Conservation (phyloP, 1,284 basidiomycete genomes). For the Inonotus hispidus region DNA sequence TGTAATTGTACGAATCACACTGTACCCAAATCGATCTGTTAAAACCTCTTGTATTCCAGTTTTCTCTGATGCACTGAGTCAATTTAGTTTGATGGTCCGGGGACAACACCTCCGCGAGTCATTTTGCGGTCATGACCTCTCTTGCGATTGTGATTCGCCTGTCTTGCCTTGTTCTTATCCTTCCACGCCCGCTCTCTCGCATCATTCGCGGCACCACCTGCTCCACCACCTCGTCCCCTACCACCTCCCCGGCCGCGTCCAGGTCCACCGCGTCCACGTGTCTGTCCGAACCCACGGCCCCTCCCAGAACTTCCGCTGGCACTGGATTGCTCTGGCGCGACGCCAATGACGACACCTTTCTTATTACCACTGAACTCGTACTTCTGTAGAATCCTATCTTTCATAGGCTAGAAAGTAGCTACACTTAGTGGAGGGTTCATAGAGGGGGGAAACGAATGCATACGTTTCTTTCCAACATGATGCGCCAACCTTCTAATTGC, state of each 20-base stretch:
- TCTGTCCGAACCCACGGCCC: constrained; percentile 15
- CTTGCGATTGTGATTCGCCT: constrained; percentile 59
- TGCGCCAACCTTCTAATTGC: constrained; percentile 84
- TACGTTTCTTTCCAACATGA: constrained; percentile 83
- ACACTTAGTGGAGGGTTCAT: constrained; percentile 2
- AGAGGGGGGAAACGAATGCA: constrained; percentile 26
- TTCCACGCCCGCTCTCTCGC: constrained; percentile 58
- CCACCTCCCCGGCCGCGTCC: constrained; percentile 33
- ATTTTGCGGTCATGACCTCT: constrained; percentile 76
- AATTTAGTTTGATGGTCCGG: constrained; percentile 7
- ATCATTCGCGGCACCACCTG: constrained; percentile 26
- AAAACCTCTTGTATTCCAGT: not conserved
- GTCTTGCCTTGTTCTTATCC: constrained; percentile 62
- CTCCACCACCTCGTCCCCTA: constrained; percentile 32
- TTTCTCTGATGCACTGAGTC: not conserved
- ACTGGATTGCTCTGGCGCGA: not conserved
- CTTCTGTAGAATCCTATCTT: constrained; percentile 64
- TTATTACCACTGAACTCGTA: constrained; percentile 71
- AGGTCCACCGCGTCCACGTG: constrained; percentile 26
- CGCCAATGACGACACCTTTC: constrained; percentile 3
- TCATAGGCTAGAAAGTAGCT: constrained; percentile 50
- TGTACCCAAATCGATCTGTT: too few species aligned
- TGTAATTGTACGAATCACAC: not conserved
- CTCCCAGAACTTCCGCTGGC: not conserved
- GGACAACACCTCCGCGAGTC: constrained; percentile 34